Base-by-base conservation (phyloP, 2,329 filamentous ascomycete genomes). In the Aspergillus fischeri region DNA sequence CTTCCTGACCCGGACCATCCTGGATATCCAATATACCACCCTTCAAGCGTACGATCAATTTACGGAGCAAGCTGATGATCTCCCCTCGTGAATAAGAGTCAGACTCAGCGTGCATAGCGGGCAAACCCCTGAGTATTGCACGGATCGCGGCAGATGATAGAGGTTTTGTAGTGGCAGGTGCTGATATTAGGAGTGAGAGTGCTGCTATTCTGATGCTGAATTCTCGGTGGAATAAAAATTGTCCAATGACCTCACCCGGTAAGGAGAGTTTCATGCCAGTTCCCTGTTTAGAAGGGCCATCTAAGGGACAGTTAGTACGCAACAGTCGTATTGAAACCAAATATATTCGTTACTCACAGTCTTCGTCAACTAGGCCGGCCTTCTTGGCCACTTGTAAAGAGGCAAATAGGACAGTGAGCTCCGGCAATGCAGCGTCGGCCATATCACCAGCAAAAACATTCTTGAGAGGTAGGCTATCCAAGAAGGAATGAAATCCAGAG, bases 41-140 rank as follows among this genome's bases (percentile, higher is more conserved):
- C 62, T 88, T 83, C 4, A 96, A 77, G 47, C 92, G 86, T 65
- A 89, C 87, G 57, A 92, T 84, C 70, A 97, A 85, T 64, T 87
- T 86, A 60, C 90, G 87, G 2, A 88, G 85, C 60, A 90, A 83
- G 25, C 86, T 86, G 27, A 93, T 80, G 1, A 95, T 81, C 64
- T 96, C 91, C 57, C 92, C 88, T 56, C 94, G 86, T 63, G 92
- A 89, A 65, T 93, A 91, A 5, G 93, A 87, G 69, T 97, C 92
- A 0, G 90, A 86, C 61, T 97, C 92, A 3, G 91, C 85, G 69
- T 95, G 88, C 61, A 93, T 85, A 17, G 87, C 83, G 1, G 83
- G 81, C 3, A 97, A 75, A 57, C 90, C 85, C 35, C 77, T 79
- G 53, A 81, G 81, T 2, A 97, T 77, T 11, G 88, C 80, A 3